Percentiles rank a stretch among this genome's conserved stretches.
Evolutionary conservation across 805 yeast genomes (phyloP).

Genomic region (Priceomyces medius): DNA sequence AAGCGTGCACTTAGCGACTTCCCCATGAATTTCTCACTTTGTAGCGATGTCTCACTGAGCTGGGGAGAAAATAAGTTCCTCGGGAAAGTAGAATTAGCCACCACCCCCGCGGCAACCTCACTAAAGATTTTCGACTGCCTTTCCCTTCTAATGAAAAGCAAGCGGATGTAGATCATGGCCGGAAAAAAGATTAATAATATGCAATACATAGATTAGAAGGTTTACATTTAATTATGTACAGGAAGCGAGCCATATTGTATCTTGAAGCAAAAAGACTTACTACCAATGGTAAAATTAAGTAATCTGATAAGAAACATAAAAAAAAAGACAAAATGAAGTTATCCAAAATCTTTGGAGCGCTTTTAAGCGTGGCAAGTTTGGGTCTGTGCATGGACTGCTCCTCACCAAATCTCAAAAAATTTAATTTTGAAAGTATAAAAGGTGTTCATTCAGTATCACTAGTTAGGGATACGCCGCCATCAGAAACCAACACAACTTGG

Average conservation of each 20-base stretch:
- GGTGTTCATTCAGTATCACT: conserved; percentile 47
- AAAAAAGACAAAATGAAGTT: conserved; percentile 2
- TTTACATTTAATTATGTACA: neutral
- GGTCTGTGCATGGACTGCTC: conserved; percentile 2
- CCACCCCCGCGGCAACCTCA: no score
- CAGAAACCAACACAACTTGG: conserved; percentile 63
- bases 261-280: neutral
- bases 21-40: no score
- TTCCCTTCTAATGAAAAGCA: no score
- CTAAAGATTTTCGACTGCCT: no score
- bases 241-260: neutral
- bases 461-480: conserved; percentile 73
- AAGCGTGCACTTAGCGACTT: no score
- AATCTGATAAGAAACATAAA: neutral
- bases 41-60: no score
- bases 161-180: no score
- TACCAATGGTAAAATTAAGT: neutral
- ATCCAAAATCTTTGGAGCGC: neutral
- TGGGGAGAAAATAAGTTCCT: no score
- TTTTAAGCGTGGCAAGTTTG: neutral
- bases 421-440: conserved; percentile 46
- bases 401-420: conserved; percentile 27
- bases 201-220: no score
- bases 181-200: no score
- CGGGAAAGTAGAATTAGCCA: no score